phyloP scores from a whole-genome alignment of 441 rosid genomes.

The Brassica balearica region DNA sequence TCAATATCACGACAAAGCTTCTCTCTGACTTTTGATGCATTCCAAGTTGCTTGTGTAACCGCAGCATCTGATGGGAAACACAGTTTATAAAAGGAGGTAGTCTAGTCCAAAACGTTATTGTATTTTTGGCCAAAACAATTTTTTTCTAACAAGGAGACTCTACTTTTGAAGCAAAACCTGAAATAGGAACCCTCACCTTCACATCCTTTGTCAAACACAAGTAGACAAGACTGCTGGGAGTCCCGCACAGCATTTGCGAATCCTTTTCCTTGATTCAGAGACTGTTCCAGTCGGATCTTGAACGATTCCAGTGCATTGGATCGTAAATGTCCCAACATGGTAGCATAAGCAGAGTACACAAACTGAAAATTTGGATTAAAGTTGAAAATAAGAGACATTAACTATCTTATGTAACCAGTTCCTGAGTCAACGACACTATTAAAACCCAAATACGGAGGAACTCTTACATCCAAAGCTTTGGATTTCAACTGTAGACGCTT shows the following conservation, averaged over 20 bases:
- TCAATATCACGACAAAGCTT: conserved; percentile 75
- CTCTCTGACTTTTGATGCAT: conserved; percentile 66
- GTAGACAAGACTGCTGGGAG: conserved; percentile 55
- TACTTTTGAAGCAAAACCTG: too few species aligned
- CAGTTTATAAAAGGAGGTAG: not conserved
- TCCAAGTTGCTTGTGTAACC: conserved; percentile 69
- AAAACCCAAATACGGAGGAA: conserved; percentile 13
- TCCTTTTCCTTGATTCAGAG: conserved; percentile 61
- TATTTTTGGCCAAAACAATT: not conserved
- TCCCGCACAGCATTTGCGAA: conserved; percentile 68
- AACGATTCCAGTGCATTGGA: conserved; percentile 59
- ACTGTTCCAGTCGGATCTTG: conserved; percentile 58
- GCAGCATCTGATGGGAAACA: conserved; percentile 60
- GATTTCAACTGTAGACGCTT: conserved; percentile 60
- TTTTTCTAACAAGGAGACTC: not conserved
- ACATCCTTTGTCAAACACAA: conserved; percentile 70
- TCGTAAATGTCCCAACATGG: conserved; percentile 69
- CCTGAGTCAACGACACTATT: not conserved
- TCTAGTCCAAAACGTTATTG: not conserved
- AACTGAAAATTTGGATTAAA: conserved; percentile 50
- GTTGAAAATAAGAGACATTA: not conserved
- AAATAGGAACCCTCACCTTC: conserved; percentile 51
- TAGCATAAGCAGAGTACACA: conserved; percentile 59
- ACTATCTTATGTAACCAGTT: conserved; percentile 29
- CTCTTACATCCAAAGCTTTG: conserved; percentile 74